Base-by-base conservation (phyloP, 345 rosid species). In the Salix exigua region DNA sequence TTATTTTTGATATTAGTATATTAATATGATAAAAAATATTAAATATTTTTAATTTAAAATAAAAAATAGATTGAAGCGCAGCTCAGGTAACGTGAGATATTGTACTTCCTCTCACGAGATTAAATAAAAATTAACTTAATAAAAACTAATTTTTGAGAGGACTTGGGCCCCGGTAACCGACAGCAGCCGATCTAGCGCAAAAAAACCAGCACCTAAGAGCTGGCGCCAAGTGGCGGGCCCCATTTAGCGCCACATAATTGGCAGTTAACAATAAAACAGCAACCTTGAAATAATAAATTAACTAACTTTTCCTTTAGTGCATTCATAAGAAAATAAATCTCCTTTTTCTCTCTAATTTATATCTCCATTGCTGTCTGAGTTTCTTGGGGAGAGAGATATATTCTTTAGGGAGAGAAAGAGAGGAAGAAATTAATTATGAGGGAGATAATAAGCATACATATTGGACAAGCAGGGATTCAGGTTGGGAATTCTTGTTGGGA, bases 401-500 rank as follows among this genome's bases (percentile, higher is more conserved):
- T 72, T 72, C n/a, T 11, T 30, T 16, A 31, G 26, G 44, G 67
- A 18, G 37, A 67, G 75, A 66, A 62, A 51, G 70, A 37, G 58
- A 40, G 74, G 37, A 46, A 53, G 23, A 26, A 26, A 71, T 30
- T 42, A 70, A 70, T 38, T 66, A 90, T 90, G 94, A 90, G 94
- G 70, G 92, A 90, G 53, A 73, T 89, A 6, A 88, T 90, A 25
- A 88, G 91, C 81, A 82, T 90, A 51, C 94, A 90, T 77, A 89
- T 90, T 58, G 94, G 92, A 7, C 94, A 90, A 71, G 94, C 92
- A 26, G 92, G 94, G 73, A 89, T 90, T 78, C 94, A 90, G 83
- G 92, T 88, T 66, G 94, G 94, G 23, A 90, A 90, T 72, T 77
- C 94, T 6, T 90, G 94, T 77, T 90, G 91, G 92, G 94, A 90